Conservation (phyloP, 768 basidiomycete species). For the Chalciporus pseudorubinellus region DNA sequence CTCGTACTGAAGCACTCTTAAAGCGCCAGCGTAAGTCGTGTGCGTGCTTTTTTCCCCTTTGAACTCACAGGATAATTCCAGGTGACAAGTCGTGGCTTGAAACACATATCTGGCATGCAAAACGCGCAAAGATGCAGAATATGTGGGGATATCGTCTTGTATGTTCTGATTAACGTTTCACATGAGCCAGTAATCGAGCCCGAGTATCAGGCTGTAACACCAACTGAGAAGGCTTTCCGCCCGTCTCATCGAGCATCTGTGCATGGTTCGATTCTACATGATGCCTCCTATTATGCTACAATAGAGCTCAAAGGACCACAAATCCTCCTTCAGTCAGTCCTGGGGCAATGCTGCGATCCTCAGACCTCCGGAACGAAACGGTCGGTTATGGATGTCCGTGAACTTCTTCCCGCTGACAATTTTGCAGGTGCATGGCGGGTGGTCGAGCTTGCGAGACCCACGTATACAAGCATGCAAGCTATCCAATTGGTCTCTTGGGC, state of each 20-base stretch:
- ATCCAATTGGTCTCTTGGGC: slow-evolving; percentile 69
- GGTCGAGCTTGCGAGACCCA: slow-evolving; percentile 63
- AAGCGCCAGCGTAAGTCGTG: slow-evolving; percentile 66
- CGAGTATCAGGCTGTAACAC: slow-evolving; percentile 61
- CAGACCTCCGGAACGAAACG: slow-evolving; percentile 63
- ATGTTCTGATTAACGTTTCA: neutral
- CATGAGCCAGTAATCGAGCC: neutral
- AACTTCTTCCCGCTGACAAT: slow-evolving; percentile 1
- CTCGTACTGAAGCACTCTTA: slow-evolving; percentile 57
- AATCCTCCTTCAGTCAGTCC: slow-evolving; percentile 45
- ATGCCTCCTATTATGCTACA: slow-evolving; percentile 80
- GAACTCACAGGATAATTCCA: slow-evolving; percentile 28
- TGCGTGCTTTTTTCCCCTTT: neutral
- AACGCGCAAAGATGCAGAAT: slow-evolving; percentile 92
- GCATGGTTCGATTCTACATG: slow-evolving; percentile 84
- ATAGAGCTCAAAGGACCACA: slow-evolving; percentile 73
- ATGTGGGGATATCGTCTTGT: slow-evolving; percentile 92
- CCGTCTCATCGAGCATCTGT: slow-evolving; percentile 87
- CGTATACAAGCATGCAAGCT: slow-evolving; percentile 59
- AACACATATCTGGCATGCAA: slow-evolving; percentile 96
- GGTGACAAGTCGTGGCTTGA: slow-evolving; percentile 91
- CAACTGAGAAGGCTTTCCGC: slow-evolving; percentile 90
- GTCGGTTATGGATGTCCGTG: slow-evolving; percentile 33
- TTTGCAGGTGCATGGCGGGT: slow-evolving; percentile 60
- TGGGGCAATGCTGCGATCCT: slow-evolving; percentile 62